Evolutionary conservation across 2,329 filamentous ascomycete genomes (phyloP), one percentile per base, ranked within the genome.

Genomic region (Paracamarosporium sp.): DNA sequence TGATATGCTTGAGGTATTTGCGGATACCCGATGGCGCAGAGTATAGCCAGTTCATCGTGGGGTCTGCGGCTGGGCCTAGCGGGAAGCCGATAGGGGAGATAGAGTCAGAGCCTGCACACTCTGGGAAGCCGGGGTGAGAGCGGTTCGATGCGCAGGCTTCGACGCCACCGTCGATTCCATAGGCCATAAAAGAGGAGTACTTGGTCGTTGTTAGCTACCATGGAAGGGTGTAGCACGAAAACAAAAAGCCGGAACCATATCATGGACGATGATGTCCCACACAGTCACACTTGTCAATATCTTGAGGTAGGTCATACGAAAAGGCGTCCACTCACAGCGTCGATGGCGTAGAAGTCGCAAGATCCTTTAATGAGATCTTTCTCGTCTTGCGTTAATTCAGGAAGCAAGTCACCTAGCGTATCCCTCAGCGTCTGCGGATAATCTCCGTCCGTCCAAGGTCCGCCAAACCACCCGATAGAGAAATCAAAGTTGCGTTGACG

Each of bases 361-460:
- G 74, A 77, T 1, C 78, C 78, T 55, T 79, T 79, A 61, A 80
- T 78, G 53, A 79, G 36, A 3, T 70, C 67, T 55, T 80, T 80
- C 50, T 80, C 75, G 12, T 72, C 69, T 12, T 74, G 59, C 0
- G 76, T 78, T 25, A 79, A 70, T 25, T 63, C 66, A 0, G 78
- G 78, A 2, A 80, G 63, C 0, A 79, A 58, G 47, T 78, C 72
- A 12, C 77, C 77, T 1, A 80, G 69, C 2, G 78, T 79, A 7
- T 75, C 71, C 53, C 76, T 79, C 20, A 80, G 65, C 4, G 66
- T 70, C 43, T 72, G 61, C 0, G 77, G 77, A 53, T 80, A 80
- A 60, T 80, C 78, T 33, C 78, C 76, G 54, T 81, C 77, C 5
- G 75, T 75, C 80, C 79, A 83, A n/a, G 77, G 75, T 2, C 79